These are phyloP conservation scores for Cunninghamia lanceolata DNA, from an alignment of 75 land plant species.

Conservation along the genomic window DNA sequence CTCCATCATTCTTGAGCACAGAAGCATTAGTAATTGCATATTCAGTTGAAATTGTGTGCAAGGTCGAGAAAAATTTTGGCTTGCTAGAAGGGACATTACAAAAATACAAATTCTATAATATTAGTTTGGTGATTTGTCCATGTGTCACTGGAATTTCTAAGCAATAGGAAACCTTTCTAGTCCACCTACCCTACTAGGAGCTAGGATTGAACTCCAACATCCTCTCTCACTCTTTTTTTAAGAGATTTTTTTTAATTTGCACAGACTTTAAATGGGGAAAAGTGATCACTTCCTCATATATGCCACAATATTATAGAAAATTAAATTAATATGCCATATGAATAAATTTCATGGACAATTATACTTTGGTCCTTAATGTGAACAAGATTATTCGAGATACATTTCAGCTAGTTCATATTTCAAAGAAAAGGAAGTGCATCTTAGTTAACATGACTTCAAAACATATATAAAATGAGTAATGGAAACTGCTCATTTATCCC, in stretches of 20 bases:
- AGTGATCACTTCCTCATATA: not conserved
- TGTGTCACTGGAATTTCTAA: not conserved
- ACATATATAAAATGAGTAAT: not conserved
- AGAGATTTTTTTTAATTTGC: not conserved
- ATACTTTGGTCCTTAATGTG: not conserved
- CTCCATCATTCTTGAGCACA: too few species aligned
- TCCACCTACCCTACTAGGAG: not conserved
- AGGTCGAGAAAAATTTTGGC: too few species aligned
- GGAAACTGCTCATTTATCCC: not conserved
- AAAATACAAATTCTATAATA: not conserved
- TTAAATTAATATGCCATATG: not conserved
- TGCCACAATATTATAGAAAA: not conserved
- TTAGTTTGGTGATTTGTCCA: not conserved
- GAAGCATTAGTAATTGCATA: too few species aligned
- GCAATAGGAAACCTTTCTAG: not conserved
- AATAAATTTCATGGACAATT: not conserved
- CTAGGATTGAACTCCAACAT: not conserved
- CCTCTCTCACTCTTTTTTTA: not conserved
- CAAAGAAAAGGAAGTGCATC: not conserved
- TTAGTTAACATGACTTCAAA: not conserved
- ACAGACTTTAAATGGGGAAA: not conserved
- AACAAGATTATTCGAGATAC: not conserved
- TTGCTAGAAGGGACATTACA: too few species aligned
- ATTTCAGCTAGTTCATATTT: not conserved
- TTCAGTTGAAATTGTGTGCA: too few species aligned